Evolutionary conservation across 2,329 filamentous ascomycete genomes (phyloP).

Genomic region (Colletotrichum magnum): DNA sequence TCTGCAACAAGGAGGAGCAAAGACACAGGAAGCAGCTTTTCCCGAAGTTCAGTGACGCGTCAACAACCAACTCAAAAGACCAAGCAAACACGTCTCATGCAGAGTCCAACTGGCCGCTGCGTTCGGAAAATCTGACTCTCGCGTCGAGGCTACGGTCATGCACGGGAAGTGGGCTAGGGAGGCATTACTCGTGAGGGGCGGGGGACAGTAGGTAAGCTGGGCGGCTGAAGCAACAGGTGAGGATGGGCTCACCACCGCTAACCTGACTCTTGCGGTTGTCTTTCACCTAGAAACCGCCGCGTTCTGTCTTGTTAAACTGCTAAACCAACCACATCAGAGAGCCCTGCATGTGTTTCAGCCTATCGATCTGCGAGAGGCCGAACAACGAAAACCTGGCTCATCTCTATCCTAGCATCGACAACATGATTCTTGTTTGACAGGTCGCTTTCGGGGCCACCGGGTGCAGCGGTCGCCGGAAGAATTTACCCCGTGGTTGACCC

Average conservation of each 20-base stretch:
- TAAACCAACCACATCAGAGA: neutral
- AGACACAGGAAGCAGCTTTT: neutral
- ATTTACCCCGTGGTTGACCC: conserved; percentile 1
- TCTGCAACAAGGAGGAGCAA: neutral
- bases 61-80: neutral
- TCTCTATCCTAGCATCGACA: too few species aligned
- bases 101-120: neutral
- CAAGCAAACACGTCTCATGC: neutral
- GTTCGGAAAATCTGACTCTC: conserved; percentile 7
- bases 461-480: neutral
- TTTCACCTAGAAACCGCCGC: neutral
- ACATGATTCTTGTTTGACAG: neutral
- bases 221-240: neutral
- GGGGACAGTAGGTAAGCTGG: neutral
- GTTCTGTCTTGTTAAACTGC: neutral
- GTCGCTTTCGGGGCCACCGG: conserved; percentile 3
- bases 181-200: neutral
- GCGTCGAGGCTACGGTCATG: neutral
- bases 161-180: neutral
- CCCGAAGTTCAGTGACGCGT: conserved; percentile 10
- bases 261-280: conserved; percentile 6
- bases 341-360: conserved; percentile 12
- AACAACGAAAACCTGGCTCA: conserved; percentile 1
- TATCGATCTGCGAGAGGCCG: neutral
- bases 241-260: neutral